These are phyloP conservation scores for Xylona heveae DNA, from an alignment of 495 filamentous ascomycete species.

Conservation along the genomic window DNA sequence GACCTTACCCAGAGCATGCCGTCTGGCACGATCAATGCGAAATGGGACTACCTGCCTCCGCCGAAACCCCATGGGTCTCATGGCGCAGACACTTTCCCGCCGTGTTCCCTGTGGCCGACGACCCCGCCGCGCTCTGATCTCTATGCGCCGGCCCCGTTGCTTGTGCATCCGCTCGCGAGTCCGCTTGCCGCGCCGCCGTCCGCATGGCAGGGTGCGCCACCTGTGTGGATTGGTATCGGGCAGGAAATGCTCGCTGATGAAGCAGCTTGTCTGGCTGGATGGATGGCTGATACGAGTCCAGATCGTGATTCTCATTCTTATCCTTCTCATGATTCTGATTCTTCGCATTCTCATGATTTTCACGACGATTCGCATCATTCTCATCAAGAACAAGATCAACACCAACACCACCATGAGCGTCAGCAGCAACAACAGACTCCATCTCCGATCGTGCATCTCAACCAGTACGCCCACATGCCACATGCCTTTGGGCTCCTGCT, in stretches of 20 bases:
- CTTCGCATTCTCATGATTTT: too few relatives aligned
- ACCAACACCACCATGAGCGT: too few relatives aligned
- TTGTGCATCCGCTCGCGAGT: slow-evolving; percentile 57
- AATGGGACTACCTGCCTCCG: slow-evolving; percentile 56
- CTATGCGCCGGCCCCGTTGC: slow-evolving; percentile 38
- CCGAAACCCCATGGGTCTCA: slow-evolving; percentile 14
- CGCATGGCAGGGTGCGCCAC: slow-evolving; percentile 45
- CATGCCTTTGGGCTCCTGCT: not conserved
- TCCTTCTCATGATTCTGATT: too few relatives aligned
- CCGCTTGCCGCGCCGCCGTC: slow-evolving; percentile 33
- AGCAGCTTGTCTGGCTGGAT: slow-evolving; percentile 34
- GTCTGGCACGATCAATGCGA: slow-evolving; percentile 36
- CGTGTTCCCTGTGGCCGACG: slow-evolving; percentile 49
- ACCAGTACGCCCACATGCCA: not conserved
- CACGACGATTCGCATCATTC: too few relatives aligned
- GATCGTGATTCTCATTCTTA: too few relatives aligned
- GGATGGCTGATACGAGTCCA: slow-evolving; percentile 34
- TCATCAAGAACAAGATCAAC: too few relatives aligned
- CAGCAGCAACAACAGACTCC: too few relatives aligned
- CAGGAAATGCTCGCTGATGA: slow-evolving; percentile 68
- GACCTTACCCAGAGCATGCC: slow-evolving; percentile 58
- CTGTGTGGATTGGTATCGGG: slow-evolving; percentile 52
- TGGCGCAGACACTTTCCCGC: slow-evolving; percentile 18
- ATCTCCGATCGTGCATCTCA: not conserved
- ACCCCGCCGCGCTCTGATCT: slow-evolving; percentile 45